A percentile compares a stretch with the other conserved stretches of the same genome.
phyloP scores from a whole-genome alignment of 306 rosid genomes.

The Luffa acutangula region DNA sequence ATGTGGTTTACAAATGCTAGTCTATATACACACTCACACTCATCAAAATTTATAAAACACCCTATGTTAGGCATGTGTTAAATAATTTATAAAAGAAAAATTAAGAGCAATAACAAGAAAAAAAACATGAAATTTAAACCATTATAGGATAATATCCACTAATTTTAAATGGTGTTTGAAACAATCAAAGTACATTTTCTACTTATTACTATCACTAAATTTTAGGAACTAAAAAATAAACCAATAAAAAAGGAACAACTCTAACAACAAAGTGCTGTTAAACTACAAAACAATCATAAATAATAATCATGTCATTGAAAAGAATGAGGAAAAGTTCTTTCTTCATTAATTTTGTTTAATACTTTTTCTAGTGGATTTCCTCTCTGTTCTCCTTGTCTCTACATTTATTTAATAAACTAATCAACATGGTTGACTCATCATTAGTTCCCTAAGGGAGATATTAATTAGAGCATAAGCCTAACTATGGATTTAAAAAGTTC shows the following conservation, averaged over 20 bases:
- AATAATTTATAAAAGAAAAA: too few species aligned
- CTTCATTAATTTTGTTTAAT: not conserved
- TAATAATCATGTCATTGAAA: not conserved
- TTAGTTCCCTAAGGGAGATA: not conserved
- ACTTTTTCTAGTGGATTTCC: not conserved
- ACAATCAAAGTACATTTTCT: not conserved
- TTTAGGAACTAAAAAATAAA: not conserved
- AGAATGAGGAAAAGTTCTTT: not conserved
- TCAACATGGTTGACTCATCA: not conserved
- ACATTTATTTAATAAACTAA: not conserved
- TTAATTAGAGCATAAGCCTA: not conserved
- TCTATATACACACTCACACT: too few species aligned
- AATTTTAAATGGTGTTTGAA: not conserved
- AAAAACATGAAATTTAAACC: not conserved
- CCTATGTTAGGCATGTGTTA: too few species aligned
- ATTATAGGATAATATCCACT: not conserved
- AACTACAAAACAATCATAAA: not conserved
- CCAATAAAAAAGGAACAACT: not conserved
- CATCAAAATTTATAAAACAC: too few species aligned
- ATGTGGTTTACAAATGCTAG: too few species aligned
- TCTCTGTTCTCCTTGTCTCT: not conserved
- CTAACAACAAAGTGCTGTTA: not conserved
- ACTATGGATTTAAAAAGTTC: not conserved
- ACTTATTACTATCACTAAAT: not conserved
- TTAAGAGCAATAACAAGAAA: too few species aligned